phyloP scores from a whole-genome alignment of 2,329 filamentous ascomycete genomes.

The Talaromyces sp. region DNA sequence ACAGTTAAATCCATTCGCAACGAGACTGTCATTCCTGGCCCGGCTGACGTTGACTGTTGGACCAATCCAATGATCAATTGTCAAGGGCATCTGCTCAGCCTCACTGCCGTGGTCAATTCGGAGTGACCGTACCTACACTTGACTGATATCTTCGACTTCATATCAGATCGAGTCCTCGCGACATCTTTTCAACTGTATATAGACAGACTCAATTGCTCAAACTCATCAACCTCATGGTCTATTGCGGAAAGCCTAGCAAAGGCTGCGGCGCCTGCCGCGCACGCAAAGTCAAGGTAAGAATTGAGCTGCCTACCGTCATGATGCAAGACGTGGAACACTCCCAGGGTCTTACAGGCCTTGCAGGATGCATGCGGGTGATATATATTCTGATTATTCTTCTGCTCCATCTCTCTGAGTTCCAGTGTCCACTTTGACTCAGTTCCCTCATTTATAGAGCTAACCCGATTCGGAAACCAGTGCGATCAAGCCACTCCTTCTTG shows the following conservation, averaged over 20 bases:
- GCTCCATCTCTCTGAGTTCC: background rate
- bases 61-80: background rate
- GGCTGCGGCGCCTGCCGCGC: slow-evolving; percentile 37
- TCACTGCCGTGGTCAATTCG: background rate
- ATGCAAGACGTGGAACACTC: background rate
- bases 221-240: slow-evolving; percentile 28
- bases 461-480: slow-evolving; percentile 47
- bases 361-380: background rate
- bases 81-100: background rate
- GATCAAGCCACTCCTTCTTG: slow-evolving; percentile 62
- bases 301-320: slow-evolving; percentile 11
- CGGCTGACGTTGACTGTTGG: background rate
- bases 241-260: slow-evolving; percentile 36
- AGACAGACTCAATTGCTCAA: background rate
- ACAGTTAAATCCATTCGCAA: background rate
- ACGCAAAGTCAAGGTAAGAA: slow-evolving; percentile 32
- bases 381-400: background rate
- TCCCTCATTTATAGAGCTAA: slow-evolving; percentile 6
- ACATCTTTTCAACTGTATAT: background rate
- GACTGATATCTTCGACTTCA: background rate
- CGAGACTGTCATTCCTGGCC: background rate
- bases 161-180: background rate
- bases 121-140: background rate
- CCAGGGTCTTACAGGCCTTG: background rate
- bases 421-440: slow-evolving; percentile 3